Evolutionary conservation across 2,329 filamentous ascomycete species (phyloP), one percentile per base, ranked within the genome.

Genomic region (Byssothecium circinans): DNA sequence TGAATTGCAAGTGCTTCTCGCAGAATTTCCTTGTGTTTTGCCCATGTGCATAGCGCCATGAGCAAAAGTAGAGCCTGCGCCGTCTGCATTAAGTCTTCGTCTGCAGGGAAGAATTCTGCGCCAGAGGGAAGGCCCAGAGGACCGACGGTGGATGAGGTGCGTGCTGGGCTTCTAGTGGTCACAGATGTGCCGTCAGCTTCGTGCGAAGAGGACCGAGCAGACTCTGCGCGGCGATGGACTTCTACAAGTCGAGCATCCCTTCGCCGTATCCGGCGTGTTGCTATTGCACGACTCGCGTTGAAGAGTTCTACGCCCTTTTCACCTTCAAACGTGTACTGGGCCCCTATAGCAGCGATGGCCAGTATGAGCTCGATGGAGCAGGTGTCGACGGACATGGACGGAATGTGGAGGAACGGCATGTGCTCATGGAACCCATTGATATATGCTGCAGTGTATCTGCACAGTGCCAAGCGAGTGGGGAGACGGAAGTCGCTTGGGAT

Each of bases 391-490:
- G 78, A 76, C 38, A 89, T 75, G 0, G 85, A 88, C 0, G 86
- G 82, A 4, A 88, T 71, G 62, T 90, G 86, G 22, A 89, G 73
- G 51, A 89, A 82, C 0, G 80, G 81, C 33, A 83, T 74, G 50
- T 82, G 79, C 20, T 79, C 75, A 47, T 83, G 77, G 48, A 89
- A 88, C 0, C 85, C 85, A 48, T 79, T 81, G 43, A 88, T 80
- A 57, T 88, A 89, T 1, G 85, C 85, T 49, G 87, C 84, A 25
- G 89, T 69, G 52, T 88, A 89, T 27, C 86, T 74, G 2, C 83
- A 84, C 22, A 89, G 65, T 0, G 86, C 87, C 55, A 88, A 80
- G 2, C 86, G 79, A 4, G 85, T 88, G 1, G 86, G 86, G 41
- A 89, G 81, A 2, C 82, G 78, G 54, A 89, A 89, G 56, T 83